Evolutionary conservation across 2,329 filamentous ascomycete species (phyloP).

Genomic region (Beauveria sp.): DNA sequence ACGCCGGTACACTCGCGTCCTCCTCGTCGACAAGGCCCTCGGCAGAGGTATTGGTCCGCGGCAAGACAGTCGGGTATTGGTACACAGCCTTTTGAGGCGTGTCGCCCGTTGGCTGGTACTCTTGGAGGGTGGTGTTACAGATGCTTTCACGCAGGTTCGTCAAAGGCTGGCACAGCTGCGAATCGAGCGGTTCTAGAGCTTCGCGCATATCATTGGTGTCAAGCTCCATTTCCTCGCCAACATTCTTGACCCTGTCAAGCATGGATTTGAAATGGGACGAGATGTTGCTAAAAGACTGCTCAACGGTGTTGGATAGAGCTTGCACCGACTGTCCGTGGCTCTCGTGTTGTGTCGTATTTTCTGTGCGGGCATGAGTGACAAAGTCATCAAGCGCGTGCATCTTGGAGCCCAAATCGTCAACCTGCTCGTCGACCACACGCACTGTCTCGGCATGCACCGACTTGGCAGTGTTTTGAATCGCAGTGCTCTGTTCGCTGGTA

Average conservation of each 20-base stretch:
- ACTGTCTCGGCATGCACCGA: conserved; percentile 88
- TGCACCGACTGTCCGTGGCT: conserved; percentile 61
- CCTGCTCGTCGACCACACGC: conserved; percentile 81
- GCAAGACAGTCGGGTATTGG: conserved; percentile 69
- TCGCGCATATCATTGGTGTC: conserved; percentile 52
- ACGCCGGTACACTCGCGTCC: conserved; percentile 10
- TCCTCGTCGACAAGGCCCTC: conserved; percentile 30
- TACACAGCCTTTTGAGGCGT: conserved; percentile 80
- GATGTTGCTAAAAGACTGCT: conserved; percentile 65
- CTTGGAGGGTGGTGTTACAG: conserved; percentile 54
- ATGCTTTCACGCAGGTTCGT: conserved; percentile 64
- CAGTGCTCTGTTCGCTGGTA: conserved; percentile 72
- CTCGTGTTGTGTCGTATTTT: conserved; percentile 72
- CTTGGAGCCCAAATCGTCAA: conserved; percentile 77
- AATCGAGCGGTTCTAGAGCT: conserved; percentile 52
- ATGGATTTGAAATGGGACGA: conserved; percentile 62
- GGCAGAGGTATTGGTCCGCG: conserved; percentile 57
- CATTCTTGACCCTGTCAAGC: conserved; percentile 56
- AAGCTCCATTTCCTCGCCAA: conserved; percentile 60
- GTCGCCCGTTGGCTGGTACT: conserved; percentile 78
- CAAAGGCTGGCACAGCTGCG: conserved; percentile 60
- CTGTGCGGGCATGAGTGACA: conserved; percentile 69
- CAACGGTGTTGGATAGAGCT: conserved; percentile 58
- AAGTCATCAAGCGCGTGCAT: conserved; percentile 89
- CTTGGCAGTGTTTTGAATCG: conserved; percentile 75